Percentiles rank a stretch among this genome's conserved stretches.
These are phyloP conservation scores for Heliosperma pusillum DNA, from an alignment of 148 eudicot species.

Conservation along the genomic window DNA sequence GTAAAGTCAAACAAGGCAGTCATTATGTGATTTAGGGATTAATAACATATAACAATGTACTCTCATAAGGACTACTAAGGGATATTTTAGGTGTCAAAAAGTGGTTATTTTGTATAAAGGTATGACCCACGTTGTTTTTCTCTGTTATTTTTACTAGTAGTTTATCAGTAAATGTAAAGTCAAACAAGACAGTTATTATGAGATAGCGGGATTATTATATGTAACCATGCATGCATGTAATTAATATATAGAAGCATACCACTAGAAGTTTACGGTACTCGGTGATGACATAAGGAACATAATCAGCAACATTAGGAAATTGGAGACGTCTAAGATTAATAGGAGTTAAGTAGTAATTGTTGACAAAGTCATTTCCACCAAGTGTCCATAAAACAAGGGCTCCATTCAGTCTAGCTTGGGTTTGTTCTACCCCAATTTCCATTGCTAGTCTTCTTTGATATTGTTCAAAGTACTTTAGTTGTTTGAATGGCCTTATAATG, in stretches of 20 bases:
- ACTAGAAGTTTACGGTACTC: constrained; percentile 56
- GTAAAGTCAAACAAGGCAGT: too few species aligned
- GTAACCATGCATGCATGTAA: too few species aligned
- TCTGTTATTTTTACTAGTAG: too few species aligned
- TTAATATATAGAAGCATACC: constrained; percentile 36
- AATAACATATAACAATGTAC: too few species aligned
- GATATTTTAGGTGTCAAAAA: too few species aligned
- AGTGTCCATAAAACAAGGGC: constrained; percentile 53
- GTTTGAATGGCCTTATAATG: constrained; percentile 55
- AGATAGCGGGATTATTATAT: too few species aligned
- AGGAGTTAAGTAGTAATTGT: constrained; percentile 68
- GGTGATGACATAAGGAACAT: constrained; percentile 38
- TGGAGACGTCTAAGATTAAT: constrained; percentile 41
- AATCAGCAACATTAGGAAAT: constrained; percentile 41
- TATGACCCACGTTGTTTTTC: too few species aligned
- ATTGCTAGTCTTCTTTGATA: constrained; percentile 53
- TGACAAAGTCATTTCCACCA: constrained; percentile 86
- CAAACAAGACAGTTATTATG: not conserved
- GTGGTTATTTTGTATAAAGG: too few species aligned
- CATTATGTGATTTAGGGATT: too few species aligned
- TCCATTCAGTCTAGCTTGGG: constrained; percentile 44
- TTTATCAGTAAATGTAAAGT: not conserved
- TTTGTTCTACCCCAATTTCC: constrained; percentile 38
- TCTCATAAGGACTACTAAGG: too few species aligned
- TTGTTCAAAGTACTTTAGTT: constrained; percentile 37